phyloP scores from a whole-genome alignment of 2,329 filamentous ascomycete species.

The Pseudogymnoascus sp. region DNA sequence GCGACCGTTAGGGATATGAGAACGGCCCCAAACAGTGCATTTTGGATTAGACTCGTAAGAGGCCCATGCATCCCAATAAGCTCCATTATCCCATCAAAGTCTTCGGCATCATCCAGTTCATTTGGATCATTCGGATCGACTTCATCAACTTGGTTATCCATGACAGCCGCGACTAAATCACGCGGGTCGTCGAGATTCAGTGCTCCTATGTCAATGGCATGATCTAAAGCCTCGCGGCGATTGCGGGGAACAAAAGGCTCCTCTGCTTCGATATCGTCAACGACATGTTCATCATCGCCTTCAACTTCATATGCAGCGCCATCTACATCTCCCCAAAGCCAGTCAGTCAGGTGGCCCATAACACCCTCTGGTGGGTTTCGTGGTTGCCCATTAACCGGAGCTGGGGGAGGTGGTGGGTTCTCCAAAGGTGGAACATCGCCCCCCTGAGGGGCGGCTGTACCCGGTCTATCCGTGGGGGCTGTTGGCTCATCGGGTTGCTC shows the following conservation, averaged over 20 bases:
- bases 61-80: conserved; percentile 94
- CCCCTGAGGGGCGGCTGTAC: neutral
- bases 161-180: conserved; percentile 53
- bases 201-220: conserved; percentile 10
- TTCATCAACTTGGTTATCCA: conserved; percentile 40
- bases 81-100: conserved; percentile 93
- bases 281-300: conserved; percentile 50
- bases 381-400: conserved; percentile 4
- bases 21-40: conserved; percentile 87
- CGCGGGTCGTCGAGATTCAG: conserved; percentile 25
- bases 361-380: conserved; percentile 30
- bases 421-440: neutral
- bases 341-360: conserved; percentile 43
- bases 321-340: conserved; percentile 51
- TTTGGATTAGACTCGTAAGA: conserved; percentile 81
- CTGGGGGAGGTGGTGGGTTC: neutral
- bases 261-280: conserved; percentile 51
- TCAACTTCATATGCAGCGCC: conserved; percentile 37
- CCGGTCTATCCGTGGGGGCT: neutral
- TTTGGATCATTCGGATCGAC: conserved; percentile 70
- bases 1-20: conserved; percentile 82
- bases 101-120: conserved; percentile 77
- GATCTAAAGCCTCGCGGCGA: conserved; percentile 20
- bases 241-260: conserved; percentile 46
- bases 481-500: neutral